phyloP scores from a whole-genome alignment of 2,329 filamentous ascomycete species.

The Xylaria sp. region DNA sequence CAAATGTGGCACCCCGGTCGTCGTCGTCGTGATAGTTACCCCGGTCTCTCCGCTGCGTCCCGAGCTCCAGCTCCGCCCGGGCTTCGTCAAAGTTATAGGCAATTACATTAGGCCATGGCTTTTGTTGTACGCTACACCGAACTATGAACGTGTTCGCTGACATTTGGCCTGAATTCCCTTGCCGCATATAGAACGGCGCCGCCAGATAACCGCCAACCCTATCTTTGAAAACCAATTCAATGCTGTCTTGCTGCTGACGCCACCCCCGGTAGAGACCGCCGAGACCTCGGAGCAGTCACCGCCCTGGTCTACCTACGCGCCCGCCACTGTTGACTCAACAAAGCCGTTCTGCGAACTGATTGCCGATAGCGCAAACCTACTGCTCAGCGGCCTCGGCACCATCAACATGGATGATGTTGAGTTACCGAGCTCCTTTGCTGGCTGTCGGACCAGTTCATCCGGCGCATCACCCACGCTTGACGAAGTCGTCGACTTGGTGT shows the following conservation, averaged over 20 bases:
- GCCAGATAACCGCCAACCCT: neutral
- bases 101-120: neutral
- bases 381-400: neutral
- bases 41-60: neutral
- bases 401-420: conserved; percentile 7
- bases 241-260: neutral
- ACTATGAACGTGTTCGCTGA: neutral
- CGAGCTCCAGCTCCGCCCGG: neutral
- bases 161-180: neutral
- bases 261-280: neutral
- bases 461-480: neutral
- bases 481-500: neutral
- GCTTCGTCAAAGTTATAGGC: neutral
- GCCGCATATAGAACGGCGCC: conserved; percentile 1
- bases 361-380: conserved; percentile 2
- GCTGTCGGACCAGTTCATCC: neutral
- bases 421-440: neutral
- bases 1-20: neutral
- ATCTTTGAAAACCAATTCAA: neutral
- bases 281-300: neutral
- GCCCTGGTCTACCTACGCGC: neutral
- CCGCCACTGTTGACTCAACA: neutral
- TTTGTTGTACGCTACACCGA: neutral
- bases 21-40: neutral
- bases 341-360: conserved; percentile 1